Conservation (phyloP, 352 stramenopile genomes). For the Phytophthora syringae region DNA sequence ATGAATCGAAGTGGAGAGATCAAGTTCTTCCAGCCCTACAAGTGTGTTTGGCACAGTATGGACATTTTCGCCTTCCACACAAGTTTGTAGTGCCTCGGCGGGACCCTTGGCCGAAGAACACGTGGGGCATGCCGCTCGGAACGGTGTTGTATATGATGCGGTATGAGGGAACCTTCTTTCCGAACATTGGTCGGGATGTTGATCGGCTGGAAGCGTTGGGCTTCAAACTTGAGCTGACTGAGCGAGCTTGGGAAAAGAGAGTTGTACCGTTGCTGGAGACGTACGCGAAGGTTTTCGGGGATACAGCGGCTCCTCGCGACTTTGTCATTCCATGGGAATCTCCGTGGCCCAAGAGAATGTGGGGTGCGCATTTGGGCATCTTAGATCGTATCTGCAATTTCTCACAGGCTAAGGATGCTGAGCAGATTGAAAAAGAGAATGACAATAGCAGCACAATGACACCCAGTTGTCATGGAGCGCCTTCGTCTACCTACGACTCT, state of each 20-base stretch:
- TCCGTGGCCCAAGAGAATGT: constrained; percentile 81
- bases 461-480: too few relatives aligned
- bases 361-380: too few relatives aligned
- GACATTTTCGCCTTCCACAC: not conserved
- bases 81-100: not conserved
- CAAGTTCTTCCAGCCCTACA: not conserved
- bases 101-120: not conserved
- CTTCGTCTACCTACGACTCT: too few relatives aligned
- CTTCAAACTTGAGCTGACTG: too few relatives aligned
- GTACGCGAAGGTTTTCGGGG: not conserved
- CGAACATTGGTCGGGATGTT: constrained; percentile 31
- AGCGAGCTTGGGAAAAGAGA: not conserved
- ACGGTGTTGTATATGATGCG: too few relatives aligned
- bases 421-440: too few relatives aligned
- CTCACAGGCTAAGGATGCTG: too few relatives aligned
- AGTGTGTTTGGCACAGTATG: not conserved
- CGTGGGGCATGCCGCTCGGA: too few relatives aligned
- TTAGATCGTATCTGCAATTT: too few relatives aligned
- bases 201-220: constrained; percentile 22
- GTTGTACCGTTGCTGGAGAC: not conserved
- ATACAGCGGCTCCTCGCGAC: constrained; percentile 45
- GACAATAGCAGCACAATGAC: too few relatives aligned
- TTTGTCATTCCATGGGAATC: constrained; percentile 78
- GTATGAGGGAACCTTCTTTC: constrained; percentile 37
- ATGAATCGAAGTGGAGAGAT: not conserved